A percentile compares a stretch with the other conserved stretches of the same genome.
These are phyloP conservation scores for Phyllostachys edulis DNA, from an alignment of 176 grass and related monocot genomes.

Conservation along the genomic window DNA sequence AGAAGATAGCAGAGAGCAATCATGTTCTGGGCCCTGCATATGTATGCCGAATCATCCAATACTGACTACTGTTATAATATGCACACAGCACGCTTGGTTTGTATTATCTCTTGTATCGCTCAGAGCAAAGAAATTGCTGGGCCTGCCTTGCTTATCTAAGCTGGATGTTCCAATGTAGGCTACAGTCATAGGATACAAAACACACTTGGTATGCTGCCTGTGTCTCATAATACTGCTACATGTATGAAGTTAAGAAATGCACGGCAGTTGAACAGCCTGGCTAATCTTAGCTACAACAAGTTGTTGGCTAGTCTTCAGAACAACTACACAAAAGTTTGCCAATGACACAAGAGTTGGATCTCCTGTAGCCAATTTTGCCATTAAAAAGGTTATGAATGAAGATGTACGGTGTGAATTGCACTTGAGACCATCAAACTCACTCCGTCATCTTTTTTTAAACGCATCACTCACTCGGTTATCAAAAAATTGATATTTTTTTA, in stretches of 20 bases:
- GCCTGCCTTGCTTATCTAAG: not conserved
- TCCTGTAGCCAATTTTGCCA: no score
- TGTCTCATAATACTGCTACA: conserved; percentile 1
- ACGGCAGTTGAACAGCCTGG: conserved; percentile 28
- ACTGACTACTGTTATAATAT: conserved; percentile 4
- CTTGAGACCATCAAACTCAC: no score
- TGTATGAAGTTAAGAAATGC: conserved; percentile 11
- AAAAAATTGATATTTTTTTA: no score
- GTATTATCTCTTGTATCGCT: conserved; percentile 1
- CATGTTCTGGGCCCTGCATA: conserved; percentile 30
- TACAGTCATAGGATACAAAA: not conserved
- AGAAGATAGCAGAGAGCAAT: conserved; percentile 23
- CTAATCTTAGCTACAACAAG: conserved; percentile 27
- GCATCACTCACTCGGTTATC: no score
- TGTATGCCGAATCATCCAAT: conserved; percentile 10
- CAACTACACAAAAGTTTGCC: no score
- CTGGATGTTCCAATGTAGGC: conserved; percentile 9
- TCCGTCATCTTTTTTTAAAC: no score
- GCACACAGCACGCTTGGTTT: conserved; percentile 15
- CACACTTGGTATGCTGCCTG: not conserved
- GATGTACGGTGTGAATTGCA: no score
- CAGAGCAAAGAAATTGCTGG: conserved; percentile 14
- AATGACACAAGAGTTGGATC: no score
- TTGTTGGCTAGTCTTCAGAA: not conserved
- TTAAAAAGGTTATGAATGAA: no score